Evolutionary conservation across 805 yeast species (phyloP), one percentile per base, ranked within the genome.

Genomic region (Saccharomycopsis sp.): DNA sequence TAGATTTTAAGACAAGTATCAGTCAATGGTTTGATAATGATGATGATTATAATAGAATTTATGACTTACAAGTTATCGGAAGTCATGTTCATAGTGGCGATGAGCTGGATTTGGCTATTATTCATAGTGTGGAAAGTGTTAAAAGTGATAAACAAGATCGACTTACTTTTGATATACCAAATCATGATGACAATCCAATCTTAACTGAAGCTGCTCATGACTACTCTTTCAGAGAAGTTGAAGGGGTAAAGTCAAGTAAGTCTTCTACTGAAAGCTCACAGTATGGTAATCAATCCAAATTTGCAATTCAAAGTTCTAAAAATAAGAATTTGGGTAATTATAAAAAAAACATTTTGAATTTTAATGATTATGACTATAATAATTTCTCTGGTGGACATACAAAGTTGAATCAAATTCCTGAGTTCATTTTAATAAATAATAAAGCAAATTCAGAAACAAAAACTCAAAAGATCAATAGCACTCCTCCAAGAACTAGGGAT

Each of bases 1-100:
- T 82, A 21, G 77, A 77, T 50, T 78, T 76, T 46, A 61, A 56
- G n/a, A 30, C 40, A 10, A 45, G 48, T 20, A 39, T 45, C 29
- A 21, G 37, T 36, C 48, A 45, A 21, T 45, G 48, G 48, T 45
- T 45, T 36, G 42, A 35, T 12, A 21, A 41, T 36, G 40, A 33
- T 21, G 19, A 14, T 12, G 48, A 45, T 36, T 45, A 41, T 28
- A 31, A 32, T 8, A 21, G 43, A n/a, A 38, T 31, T 23, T 41
- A 37, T 28, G 36, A 38, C 17, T 37, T 44, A 31, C 48, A 45
- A 34, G 21, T 41, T n/a, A 38, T 36, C 27, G 42, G 44, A 2
- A 36, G 43, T 19, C 41, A 40, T 37, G 36, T 29, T 2, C 40
- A 44, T 31, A n/a, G n/a, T n/a, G n/a, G n/a, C n/a, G 48, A 44